These are phyloP conservation scores for Naganishia antarctica DNA, from an alignment of 768 basidiomycete genomes.

Conservation along the genomic window DNA sequence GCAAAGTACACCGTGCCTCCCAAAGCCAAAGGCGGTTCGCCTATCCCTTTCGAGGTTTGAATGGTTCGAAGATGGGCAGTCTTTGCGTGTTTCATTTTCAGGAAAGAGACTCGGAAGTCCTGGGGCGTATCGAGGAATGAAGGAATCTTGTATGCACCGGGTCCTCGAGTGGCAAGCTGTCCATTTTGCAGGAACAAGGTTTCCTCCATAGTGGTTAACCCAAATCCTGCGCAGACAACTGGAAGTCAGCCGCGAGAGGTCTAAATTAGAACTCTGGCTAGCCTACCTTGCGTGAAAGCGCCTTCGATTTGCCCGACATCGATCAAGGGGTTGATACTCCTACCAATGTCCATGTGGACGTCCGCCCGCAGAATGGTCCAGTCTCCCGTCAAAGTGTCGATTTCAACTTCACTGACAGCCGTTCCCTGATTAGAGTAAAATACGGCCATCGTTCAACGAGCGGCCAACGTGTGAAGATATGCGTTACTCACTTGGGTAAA, in stretches of 20 bases:
- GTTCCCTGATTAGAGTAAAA: slow-evolving; percentile 1
- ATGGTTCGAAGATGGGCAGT: slow-evolving; percentile 27
- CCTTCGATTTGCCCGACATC: slow-evolving; percentile 41
- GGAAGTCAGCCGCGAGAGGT: neutral
- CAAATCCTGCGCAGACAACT: slow-evolving; percentile 16
- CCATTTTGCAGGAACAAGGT: slow-evolving; percentile 35
- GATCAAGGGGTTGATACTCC: slow-evolving; percentile 36
- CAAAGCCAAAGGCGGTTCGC: slow-evolving; percentile 40
- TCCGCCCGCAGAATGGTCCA: slow-evolving; percentile 29
- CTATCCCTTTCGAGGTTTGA: slow-evolving; percentile 26
- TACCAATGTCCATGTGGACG: slow-evolving; percentile 36
- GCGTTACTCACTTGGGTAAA: slow-evolving; percentile 33
- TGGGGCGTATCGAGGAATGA: slow-evolving; percentile 37
- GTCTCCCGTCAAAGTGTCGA: slow-evolving; percentile 37
- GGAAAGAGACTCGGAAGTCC: slow-evolving; percentile 31
- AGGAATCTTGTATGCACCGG: slow-evolving; percentile 36
- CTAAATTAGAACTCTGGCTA: neutral
- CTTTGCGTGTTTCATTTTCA: slow-evolving; percentile 21
- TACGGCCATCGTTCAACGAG: neutral
- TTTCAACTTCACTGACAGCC: slow-evolving; percentile 35
- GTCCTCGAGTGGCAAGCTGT: slow-evolving; percentile 35
- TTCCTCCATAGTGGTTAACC: slow-evolving; percentile 37
- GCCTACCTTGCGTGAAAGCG: slow-evolving; percentile 29
- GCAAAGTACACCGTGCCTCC: slow-evolving; percentile 34
- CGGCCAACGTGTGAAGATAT: too few species aligned